Evolutionary conservation across 306 rosid genomes (phyloP), one percentile per base, ranked within the genome.

Genomic region (Medicago ruthenica): DNA sequence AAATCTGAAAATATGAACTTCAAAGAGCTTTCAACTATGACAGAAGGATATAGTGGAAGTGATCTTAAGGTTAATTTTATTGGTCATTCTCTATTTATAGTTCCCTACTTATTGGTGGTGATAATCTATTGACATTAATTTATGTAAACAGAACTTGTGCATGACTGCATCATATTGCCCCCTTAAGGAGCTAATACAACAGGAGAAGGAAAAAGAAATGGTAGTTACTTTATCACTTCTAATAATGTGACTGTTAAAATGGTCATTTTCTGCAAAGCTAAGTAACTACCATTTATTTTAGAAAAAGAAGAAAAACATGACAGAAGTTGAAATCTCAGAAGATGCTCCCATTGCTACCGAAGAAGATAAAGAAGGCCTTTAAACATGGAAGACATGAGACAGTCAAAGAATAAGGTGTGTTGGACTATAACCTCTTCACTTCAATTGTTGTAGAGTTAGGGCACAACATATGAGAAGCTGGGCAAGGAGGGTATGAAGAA

Each of bases 41-140:
- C 96, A 14, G 89, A 90, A 81, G 99, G 99, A 65, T 95, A 79
- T 40, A 95, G 86, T 80, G 99, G 97, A 76, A 95, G 98, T 79
- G 99, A 95, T 83, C 97, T 95, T 9, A 95, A 95, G 97, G 99
- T 92, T 51, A 65, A 66, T 44, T 66, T 84, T 45, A 48, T 73
- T 34, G 7, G 31, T 64, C 18, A 13, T 18, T 71, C 70, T 60
- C 39, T 12, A 59, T 24, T 59, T 59, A 1, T 59, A 5, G 3
- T 72, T 74, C 18, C 27, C 37, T 73, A 65, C 34, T 70, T 65
- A 74, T 59, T 42, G 18, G 55, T 11, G 71, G 53, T 7, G 36
- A 67, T 67, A 50, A 41, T 42, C 5, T 67, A 21, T 67, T 67
- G 20, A 67, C 71, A 67, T 41, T 42, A 21, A 67, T 67, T 20